Conservation (phyloP, 495 filamentous ascomycete species). For the Talaromyces thailandensis region DNA sequence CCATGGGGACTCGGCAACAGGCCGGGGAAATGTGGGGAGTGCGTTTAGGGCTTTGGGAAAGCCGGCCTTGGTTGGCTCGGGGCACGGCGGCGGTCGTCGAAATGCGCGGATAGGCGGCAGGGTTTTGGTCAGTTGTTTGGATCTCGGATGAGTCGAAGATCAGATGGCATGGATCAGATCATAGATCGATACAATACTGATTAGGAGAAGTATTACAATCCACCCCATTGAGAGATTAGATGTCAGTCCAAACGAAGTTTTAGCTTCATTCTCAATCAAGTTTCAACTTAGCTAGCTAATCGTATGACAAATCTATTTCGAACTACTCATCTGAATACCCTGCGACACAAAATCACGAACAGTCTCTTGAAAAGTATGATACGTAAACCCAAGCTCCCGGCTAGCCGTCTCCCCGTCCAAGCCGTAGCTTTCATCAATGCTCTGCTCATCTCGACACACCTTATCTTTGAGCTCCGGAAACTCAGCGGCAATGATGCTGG, state of each 20-base stretch:
- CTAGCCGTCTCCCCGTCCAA: neutral
- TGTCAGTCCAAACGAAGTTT: too few species aligned
- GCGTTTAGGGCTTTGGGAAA: neutral
- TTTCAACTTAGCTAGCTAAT: too few species aligned
- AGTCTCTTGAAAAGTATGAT: neutral
- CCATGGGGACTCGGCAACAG: neutral
- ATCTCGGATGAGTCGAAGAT: neutral
- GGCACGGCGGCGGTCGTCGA: neutral
- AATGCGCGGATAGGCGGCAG: neutral
- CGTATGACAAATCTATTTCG: neutral
- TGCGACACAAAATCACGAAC: neutral
- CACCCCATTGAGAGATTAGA: too few species aligned
- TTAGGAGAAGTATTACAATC: too few species aligned
- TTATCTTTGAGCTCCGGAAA: neutral
- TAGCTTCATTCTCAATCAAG: too few species aligned
- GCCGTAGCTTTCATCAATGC: neutral
- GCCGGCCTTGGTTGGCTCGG: neutral
- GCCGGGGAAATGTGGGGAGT: neutral
- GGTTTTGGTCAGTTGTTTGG: neutral
- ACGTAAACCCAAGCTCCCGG: neutral
- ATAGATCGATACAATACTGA: neutral
- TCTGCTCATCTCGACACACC: neutral
- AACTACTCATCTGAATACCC: neutral
- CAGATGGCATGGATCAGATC: neutral
- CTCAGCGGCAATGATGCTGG: neutral